These are phyloP conservation scores for Sugiyamaella xylanicola DNA, from an alignment of 1,139 yeast species.

Conservation along the genomic window DNA sequence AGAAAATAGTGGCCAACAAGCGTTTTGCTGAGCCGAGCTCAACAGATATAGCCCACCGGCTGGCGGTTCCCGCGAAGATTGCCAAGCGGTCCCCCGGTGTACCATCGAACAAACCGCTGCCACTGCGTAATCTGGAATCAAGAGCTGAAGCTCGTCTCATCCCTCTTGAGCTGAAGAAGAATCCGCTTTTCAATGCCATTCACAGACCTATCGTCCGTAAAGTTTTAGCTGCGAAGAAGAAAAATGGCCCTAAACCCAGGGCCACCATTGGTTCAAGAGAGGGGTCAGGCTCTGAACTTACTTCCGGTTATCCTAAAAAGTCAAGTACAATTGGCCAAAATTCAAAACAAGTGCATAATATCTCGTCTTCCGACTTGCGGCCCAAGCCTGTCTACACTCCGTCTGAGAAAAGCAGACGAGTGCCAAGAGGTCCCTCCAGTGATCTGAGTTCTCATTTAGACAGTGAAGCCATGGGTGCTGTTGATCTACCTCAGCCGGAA, in stretches of 20 bases:
- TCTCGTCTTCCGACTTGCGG: too few relatives aligned
- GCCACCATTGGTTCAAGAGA: too few relatives aligned
- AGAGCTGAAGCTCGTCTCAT: neutral
- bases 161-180: constrained; percentile 10
- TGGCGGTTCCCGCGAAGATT: neutral
- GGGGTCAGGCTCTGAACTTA: too few relatives aligned
- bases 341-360: too few relatives aligned
- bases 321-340: too few relatives aligned
- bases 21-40: too few relatives aligned
- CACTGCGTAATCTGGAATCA: neutral
- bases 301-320: too few relatives aligned
- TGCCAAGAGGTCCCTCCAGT: neutral
- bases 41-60: neutral
- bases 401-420: too few relatives aligned
- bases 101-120: neutral
- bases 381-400: too few relatives aligned
- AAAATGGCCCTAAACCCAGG: neutral
- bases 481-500: too few relatives aligned
- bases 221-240: neutral
- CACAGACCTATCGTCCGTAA: constrained; percentile 19
- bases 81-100: neutral
- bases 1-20: too few relatives aligned
- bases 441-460: neutral
- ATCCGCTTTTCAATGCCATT: constrained; percentile 26
- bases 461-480: too few relatives aligned